Evolutionary conservation across 177 flowering plant genomes (phyloP).

Genomic region (Vitis hybrid): DNA sequence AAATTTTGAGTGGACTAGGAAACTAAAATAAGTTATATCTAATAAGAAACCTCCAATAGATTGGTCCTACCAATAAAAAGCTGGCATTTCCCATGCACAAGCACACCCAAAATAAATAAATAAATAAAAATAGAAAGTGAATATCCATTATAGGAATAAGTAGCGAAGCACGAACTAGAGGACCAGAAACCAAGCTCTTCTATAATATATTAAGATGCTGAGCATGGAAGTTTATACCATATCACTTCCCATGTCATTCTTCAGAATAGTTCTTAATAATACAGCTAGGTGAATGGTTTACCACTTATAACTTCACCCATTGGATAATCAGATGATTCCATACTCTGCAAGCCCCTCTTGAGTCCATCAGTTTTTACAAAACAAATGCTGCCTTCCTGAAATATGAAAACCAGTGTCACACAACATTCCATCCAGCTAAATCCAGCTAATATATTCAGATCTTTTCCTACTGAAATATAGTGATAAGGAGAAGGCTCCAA

Average conservation of each 20-base stretch:
- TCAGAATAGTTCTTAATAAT: background rate
- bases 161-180: background rate
- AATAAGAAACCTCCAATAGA: background rate
- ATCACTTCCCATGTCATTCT: background rate
- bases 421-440: background rate
- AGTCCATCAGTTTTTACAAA: constrained; percentile 65
- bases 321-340: constrained; percentile 77
- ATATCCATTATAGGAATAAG: background rate
- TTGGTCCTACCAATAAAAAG: background rate
- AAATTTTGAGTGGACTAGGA: background rate
- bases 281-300: constrained; percentile 14
- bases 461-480: background rate
- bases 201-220: no score
- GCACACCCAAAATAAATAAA: background rate
- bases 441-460: background rate
- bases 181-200: no score
- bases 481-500: background rate
- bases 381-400: constrained; percentile 49
- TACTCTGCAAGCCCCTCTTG: constrained; percentile 69
- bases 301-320: constrained; percentile 64
- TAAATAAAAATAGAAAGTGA: background rate
- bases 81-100: background rate
- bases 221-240: background rate
- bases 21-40: background rate
- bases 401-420: constrained; percentile 1